A percentile compares a stretch with the other conserved stretches of the same genome.
These are phyloP conservation scores for Phytophthora aleatoria DNA, from an alignment of 352 stramenopile genomes.

Conservation along the genomic window DNA sequence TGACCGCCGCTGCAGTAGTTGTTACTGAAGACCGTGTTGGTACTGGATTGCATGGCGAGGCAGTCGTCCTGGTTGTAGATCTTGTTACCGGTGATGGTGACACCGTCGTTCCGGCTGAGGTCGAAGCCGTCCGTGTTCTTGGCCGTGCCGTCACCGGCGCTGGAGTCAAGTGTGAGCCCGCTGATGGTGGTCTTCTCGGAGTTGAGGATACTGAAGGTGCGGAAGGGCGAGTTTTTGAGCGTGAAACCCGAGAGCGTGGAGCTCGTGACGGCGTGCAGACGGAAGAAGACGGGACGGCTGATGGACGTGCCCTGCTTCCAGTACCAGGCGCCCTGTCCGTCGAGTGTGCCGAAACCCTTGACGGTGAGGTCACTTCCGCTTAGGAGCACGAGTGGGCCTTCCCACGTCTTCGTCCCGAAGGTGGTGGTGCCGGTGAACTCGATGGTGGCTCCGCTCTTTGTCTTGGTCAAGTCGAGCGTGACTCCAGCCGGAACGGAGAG, in stretches of 20 bases:
- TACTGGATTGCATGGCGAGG: constrained; percentile 19
- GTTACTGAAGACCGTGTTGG: constrained; percentile 25
- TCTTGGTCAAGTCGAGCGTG: constrained; percentile 39
- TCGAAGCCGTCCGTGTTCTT: constrained; percentile 24
- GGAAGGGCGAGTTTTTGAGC: constrained; percentile 37
- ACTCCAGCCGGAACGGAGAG: constrained; percentile 36
- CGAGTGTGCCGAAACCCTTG: constrained; percentile 32
- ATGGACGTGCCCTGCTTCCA: constrained; percentile 42
- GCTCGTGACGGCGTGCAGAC: constrained; percentile 17
- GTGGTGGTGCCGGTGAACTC: constrained; percentile 32
- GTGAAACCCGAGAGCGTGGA: constrained; percentile 37
- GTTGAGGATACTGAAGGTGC: constrained; percentile 38
- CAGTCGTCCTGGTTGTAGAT: constrained; percentile 27
- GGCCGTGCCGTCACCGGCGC: constrained; percentile 3
- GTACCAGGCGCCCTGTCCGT: constrained; percentile 46
- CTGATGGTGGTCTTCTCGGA: constrained; percentile 24
- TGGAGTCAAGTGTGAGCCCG: constrained; percentile 13
- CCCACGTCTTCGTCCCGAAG: constrained; percentile 41
- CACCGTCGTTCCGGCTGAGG: constrained; percentile 9
- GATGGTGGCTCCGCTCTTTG: constrained; percentile 26
- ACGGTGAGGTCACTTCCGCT: constrained; percentile 34
- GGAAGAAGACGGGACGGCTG: constrained; percentile 42
- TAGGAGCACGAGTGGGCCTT: constrained; percentile 38
- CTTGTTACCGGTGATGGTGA: constrained; percentile 20
- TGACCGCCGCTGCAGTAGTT: constrained; percentile 16